A percentile compares a stretch with the other conserved stretches of the same genome.
phyloP scores from a whole-genome alignment of 2,329 filamentous ascomycete genomes.

The Colletotrichum sp. region DNA sequence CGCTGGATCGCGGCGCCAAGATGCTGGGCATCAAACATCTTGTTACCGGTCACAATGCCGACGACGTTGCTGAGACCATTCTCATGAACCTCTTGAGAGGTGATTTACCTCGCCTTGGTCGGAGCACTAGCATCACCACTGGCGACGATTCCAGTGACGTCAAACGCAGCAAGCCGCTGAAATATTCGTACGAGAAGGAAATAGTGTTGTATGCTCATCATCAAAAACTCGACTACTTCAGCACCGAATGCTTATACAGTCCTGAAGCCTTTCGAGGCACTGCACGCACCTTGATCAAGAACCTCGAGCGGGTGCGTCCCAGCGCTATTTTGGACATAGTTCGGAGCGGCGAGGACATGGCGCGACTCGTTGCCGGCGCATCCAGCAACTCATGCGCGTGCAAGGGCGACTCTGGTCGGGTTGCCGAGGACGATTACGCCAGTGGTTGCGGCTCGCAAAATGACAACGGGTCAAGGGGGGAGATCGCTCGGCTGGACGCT shows the following conservation, averaged over 20 bases:
- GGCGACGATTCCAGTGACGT: slow-evolving; percentile 81
- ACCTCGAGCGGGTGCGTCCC: slow-evolving; percentile 88
- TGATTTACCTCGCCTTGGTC: slow-evolving; percentile 83
- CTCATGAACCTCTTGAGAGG: slow-evolving; percentile 96
- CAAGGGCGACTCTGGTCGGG: slow-evolving; percentile 30
- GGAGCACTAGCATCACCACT: slow-evolving; percentile 90
- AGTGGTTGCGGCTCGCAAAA: slow-evolving; percentile 54
- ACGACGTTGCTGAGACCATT: slow-evolving; percentile 96
- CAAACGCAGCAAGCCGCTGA: slow-evolving; percentile 93
- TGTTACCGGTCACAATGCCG: slow-evolving; percentile 96
- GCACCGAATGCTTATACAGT: slow-evolving; percentile 97
- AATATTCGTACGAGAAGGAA: slow-evolving; percentile 99
- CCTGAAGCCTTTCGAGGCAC: slow-evolving; percentile 96
- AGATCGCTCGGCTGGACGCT: slow-evolving; percentile 84
- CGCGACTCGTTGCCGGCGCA: slow-evolving; percentile 75
- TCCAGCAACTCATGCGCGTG: slow-evolving; percentile 52
- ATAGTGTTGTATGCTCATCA: slow-evolving; percentile 98
- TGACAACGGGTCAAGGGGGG: slow-evolving; percentile 70
- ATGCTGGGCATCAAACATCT: slow-evolving; percentile 89
- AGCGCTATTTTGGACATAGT: slow-evolving; percentile 97
- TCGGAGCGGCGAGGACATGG: slow-evolving; percentile 95
- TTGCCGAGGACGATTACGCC: slow-evolving; percentile 55
- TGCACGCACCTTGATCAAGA: slow-evolving; percentile 91
- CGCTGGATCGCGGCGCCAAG: slow-evolving; percentile 89
- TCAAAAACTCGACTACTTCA: slow-evolving; percentile 97